phyloP scores from a whole-genome alignment of 148 eudicot genomes.

The Tetragonia tetragonoides region DNA sequence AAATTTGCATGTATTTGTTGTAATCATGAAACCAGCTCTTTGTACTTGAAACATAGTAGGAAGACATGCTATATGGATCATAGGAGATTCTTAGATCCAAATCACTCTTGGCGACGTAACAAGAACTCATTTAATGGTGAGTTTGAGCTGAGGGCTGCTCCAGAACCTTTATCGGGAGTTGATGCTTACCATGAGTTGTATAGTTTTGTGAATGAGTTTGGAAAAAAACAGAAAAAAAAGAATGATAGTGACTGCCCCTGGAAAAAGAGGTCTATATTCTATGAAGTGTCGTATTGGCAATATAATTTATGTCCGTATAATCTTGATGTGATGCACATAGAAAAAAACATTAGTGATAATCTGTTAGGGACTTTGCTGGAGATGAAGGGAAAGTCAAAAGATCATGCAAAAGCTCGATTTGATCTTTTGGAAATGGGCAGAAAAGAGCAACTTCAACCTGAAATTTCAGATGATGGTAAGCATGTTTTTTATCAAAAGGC shows the following conservation, averaged over 20 bases:
- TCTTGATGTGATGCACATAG: too few relatives aligned
- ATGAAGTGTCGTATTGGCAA: too few relatives aligned
- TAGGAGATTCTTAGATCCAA: not conserved
- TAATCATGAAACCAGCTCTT: too few relatives aligned
- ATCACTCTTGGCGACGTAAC: too few relatives aligned
- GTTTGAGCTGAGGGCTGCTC: too few relatives aligned
- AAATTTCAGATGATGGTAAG: not conserved
- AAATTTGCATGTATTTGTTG: conserved; percentile 4
- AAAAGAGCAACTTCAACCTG: not conserved
- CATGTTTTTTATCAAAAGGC: not conserved
- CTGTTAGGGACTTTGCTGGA: conserved; percentile 5
- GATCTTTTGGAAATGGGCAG: conserved; percentile 4
- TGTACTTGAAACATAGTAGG: conserved; percentile 6
- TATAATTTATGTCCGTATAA: too few relatives aligned
- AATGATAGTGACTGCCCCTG: not conserved
- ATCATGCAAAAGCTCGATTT: conserved; percentile 4
- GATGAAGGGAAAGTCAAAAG: not conserved
- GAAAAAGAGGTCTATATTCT: not conserved
- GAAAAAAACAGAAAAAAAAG: not conserved
- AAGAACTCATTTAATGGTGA: too few relatives aligned
- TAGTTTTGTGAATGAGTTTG: not conserved
- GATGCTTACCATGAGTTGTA: not conserved
- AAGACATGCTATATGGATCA: conserved; percentile 10
- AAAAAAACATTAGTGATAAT: not conserved
- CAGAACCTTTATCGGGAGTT: not conserved